phyloP scores from a whole-genome alignment of 1,139 yeast genomes.

The Spathaspora sp. region DNA sequence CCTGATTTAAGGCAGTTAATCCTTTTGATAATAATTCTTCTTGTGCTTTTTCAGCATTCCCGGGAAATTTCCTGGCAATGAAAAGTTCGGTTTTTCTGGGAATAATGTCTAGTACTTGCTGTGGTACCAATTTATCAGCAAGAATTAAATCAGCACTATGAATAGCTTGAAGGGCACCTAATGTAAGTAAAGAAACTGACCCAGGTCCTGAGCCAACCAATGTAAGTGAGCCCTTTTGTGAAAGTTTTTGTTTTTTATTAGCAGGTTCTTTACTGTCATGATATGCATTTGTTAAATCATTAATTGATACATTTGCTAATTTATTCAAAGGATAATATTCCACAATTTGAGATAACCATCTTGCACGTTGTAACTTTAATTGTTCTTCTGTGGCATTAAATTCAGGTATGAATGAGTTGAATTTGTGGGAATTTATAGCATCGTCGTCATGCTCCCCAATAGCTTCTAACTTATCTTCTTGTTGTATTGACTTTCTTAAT shows the following conservation, averaged over 20 bases:
- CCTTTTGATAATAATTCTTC: constrained; percentile 76
- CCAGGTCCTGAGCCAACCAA: constrained; percentile 97
- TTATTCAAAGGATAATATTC: constrained; percentile 82
- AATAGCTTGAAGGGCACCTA: constrained; percentile 83
- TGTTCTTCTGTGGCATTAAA: constrained; percentile 53
- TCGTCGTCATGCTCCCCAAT: constrained; percentile 72
- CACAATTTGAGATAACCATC: constrained; percentile 89
- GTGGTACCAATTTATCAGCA: constrained; percentile 93
- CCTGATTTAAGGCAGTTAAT: constrained; percentile 57
- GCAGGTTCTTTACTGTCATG: constrained; percentile 8
- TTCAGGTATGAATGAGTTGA: constrained; percentile 65
- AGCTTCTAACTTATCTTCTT: constrained; percentile 44
- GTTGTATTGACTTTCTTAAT: constrained; percentile 56
- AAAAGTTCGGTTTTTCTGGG: constrained; percentile 74
- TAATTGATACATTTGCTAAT: constrained; percentile 56
- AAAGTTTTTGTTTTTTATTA: constrained; percentile 4
- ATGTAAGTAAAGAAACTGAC: constrained; percentile 72
- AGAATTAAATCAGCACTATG: constrained; percentile 78
- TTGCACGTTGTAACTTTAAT: constrained; percentile 58
- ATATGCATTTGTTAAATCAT: constrained; percentile 52
- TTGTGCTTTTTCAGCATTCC: constrained; percentile 94
- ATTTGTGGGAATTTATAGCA: constrained; percentile 53
- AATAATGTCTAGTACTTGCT: constrained; percentile 75
- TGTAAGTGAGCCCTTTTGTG: constrained; percentile 57
- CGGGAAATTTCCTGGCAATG: constrained; percentile 94